Conservation (phyloP, 768 basidiomycete genomes). For the Epithele typhae region DNA sequence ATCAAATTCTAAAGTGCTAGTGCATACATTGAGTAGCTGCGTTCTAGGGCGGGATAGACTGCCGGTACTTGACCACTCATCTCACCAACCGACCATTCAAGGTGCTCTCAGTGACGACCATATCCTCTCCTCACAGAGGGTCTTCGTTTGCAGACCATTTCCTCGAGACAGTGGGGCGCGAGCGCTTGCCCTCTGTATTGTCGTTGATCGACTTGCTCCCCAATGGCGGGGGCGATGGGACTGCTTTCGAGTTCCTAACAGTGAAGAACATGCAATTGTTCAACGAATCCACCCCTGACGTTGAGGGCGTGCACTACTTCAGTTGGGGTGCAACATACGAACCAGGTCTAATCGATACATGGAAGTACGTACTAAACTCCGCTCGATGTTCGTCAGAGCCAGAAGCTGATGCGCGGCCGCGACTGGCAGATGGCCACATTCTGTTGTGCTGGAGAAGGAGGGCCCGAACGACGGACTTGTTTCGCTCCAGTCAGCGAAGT, state of each 20-base stretch:
- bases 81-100: conserved; percentile 72
- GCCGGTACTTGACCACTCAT: conserved; percentile 82
- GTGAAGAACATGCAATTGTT: conserved; percentile 82
- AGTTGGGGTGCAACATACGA: conserved; percentile 93
- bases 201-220: conserved; percentile 79
- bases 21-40: no score
- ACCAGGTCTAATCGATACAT: conserved; percentile 88
- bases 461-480: conserved; percentile 96
- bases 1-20: not conserved
- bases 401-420: not conserved
- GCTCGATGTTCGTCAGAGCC: not conserved
- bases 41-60: conserved; percentile 87
- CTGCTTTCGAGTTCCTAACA: conserved; percentile 88
- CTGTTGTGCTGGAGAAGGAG: conserved; percentile 79
- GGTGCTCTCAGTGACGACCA: conserved; percentile 87
- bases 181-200: conserved; percentile 65
- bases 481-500: conserved; percentile 79
- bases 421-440: conserved; percentile 55
- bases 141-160: conserved; percentile 93
- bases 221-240: conserved; percentile 92
- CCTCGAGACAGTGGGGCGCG: conserved; percentile 62
- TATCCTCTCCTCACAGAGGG: conserved; percentile 92
- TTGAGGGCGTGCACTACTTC: conserved; percentile 78
- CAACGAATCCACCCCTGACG: conserved; percentile 82
- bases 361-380: conserved; percentile 49